Evolutionary conservation across 805 yeast species (phyloP), one percentile per base, ranked within the genome.

Genomic region (Candida boidinii): DNA sequence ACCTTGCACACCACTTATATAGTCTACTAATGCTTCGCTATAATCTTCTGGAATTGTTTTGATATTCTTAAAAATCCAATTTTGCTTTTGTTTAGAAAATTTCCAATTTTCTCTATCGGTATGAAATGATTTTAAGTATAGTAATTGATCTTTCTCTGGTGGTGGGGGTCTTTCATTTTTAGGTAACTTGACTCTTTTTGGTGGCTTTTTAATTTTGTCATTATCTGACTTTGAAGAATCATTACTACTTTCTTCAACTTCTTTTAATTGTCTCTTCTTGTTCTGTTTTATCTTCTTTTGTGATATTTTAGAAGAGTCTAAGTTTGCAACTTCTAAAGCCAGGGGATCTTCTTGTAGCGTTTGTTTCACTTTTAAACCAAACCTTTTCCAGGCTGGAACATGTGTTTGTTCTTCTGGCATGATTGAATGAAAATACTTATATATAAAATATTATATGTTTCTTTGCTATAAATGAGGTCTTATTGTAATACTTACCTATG

Each of bases 1-100:
- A 2, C 94, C 94, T 52, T 79, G 80, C 18, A 83, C 49, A 1
- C 80, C 80, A 14, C 57, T 64, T 14, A 81, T 49, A 45, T 83
- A 83, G 5, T 48, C 49, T 11, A 61, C 39, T 36, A 83, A 53
- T 18, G 72, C 68, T 1, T 49, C 55, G 31, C 69, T 74, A 47
- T 79, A 82, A 8, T 62, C 57, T 0, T 57, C 60, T 3, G 77
- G 80, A 16, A 78, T 72, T 17, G 44, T 40, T 31, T 58, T 64
- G 21, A 80, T 54, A 50, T 83, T 76, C 47, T 75, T 76, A 41
- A 84, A 57, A 27, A 84, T 66, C 94, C 94, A 84, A 49, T 83
- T 83, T 55, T 84, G 94, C 42, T 84, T 83, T 61, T 79, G 88
- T 48, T 84, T 84, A 37, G 86, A 78, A 53, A 84, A 84, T 60